phyloP scores from a whole-genome alignment of 805 yeast genomes.

The Barnettozyma californica region DNA sequence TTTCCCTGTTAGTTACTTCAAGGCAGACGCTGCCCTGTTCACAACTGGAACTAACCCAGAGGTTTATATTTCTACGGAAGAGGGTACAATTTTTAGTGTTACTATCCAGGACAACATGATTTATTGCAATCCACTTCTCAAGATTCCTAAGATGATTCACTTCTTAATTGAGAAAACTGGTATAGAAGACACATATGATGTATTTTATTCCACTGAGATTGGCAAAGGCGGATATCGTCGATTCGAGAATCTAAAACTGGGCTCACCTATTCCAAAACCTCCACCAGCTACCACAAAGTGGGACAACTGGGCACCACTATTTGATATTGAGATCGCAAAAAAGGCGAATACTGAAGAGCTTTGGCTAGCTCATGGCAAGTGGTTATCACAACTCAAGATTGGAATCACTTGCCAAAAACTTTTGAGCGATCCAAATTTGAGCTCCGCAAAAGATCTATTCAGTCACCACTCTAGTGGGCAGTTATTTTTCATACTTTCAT shows the following conservation, averaged over 20 bases:
- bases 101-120: slow-evolving; percentile 21
- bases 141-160: slow-evolving; percentile 32
- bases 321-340: slow-evolving; percentile 34
- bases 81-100: slow-evolving; percentile 21
- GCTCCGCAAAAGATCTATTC: slow-evolving; percentile 15
- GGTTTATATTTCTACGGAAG: slow-evolving; percentile 22
- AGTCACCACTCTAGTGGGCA: slow-evolving; percentile 15
- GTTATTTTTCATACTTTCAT: slow-evolving; percentile 30
- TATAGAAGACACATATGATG: slow-evolving; percentile 10
- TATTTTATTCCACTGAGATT: slow-evolving; percentile 36
- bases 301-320: slow-evolving; percentile 44
- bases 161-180: slow-evolving; percentile 18
- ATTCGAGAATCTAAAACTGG: slow-evolving; percentile 23
- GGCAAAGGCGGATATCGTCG: slow-evolving; percentile 35
- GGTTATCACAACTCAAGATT: slow-evolving; percentile 13
- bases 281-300: slow-evolving; percentile 23
- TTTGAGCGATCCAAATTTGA: slow-evolving; percentile 14
- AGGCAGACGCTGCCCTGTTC: slow-evolving; percentile 24
- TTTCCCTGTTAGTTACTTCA: slow-evolving; percentile 38
- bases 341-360: slow-evolving; percentile 31
- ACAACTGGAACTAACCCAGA: slow-evolving; percentile 13
- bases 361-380: slow-evolving; percentile 27
- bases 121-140: slow-evolving; percentile 28
- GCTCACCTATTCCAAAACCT: slow-evolving; percentile 11
- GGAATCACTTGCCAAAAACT: slow-evolving; percentile 18